These are phyloP conservation scores for Nicotiana otophora DNA, from an alignment of 257 asterid genomes.

Conservation along the genomic window DNA sequence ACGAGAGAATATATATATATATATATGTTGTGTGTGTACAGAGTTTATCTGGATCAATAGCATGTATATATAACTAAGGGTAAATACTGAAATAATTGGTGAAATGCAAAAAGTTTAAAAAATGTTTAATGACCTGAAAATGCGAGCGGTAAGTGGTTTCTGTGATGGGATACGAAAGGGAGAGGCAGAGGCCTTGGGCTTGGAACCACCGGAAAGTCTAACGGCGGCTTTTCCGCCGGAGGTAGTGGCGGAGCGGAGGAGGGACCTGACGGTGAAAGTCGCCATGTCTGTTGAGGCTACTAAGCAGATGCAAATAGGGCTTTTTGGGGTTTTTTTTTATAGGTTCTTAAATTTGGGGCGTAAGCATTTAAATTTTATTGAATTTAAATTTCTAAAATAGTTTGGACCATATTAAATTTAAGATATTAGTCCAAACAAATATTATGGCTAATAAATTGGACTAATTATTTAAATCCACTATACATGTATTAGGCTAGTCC, in stretches of 20 bases:
- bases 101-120: background rate
- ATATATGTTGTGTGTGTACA: background rate
- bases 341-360: slow-evolving; percentile 2
- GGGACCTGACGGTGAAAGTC: slow-evolving; percentile 51
- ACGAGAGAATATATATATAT: too few species aligned
- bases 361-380: too few species aligned
- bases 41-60: background rate
- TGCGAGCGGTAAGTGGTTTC: slow-evolving; percentile 50
- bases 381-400: too few species aligned
- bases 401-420: too few species aligned
- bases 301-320: slow-evolving; percentile 13
- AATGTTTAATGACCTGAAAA: slow-evolving; percentile 42
- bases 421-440: too few species aligned
- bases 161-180: slow-evolving; percentile 50
- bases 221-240: slow-evolving; percentile 42
- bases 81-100: background rate
- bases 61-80: background rate
- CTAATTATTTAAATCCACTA: too few species aligned
- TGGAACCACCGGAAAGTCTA: slow-evolving; percentile 28
- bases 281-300: slow-evolving; percentile 26
- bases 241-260: slow-evolving; percentile 45
- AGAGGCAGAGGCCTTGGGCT: slow-evolving; percentile 32
- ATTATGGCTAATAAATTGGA: too few species aligned
- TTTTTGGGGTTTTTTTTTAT: slow-evolving; percentile 18
- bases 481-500: too few species aligned